phyloP scores from a whole-genome alignment of 2,329 filamentous ascomycete species.

The Zymoseptoria crescenta region DNA sequence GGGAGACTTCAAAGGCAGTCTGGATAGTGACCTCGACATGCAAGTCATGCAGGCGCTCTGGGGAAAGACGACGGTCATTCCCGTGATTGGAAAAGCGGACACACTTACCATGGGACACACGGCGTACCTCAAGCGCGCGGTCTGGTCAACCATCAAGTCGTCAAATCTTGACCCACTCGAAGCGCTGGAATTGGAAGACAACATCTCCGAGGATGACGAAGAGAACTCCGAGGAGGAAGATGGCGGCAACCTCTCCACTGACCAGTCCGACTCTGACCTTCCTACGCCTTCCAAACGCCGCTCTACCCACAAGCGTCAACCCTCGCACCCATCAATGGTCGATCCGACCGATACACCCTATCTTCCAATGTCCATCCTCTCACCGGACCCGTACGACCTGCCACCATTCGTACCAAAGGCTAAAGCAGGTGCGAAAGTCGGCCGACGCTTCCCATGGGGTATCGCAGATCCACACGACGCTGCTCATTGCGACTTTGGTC shows the following conservation, averaged over 20 bases:
- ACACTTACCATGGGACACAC: slow-evolving; percentile 95
- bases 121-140: slow-evolving; percentile 79
- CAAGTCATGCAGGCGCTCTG: slow-evolving; percentile 82
- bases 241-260: slow-evolving; percentile 24
- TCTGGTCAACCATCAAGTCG: slow-evolving; percentile 80
- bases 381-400: slow-evolving; percentile 77
- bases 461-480: slow-evolving; percentile 89
- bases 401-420: slow-evolving; percentile 45
- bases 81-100: slow-evolving; percentile 92
- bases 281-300: slow-evolving; percentile 4
- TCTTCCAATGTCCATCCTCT: slow-evolving; percentile 86
- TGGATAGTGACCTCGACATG: slow-evolving; percentile 84
- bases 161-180: slow-evolving; percentile 83
- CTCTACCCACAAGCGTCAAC: slow-evolving; percentile 31
- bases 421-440: slow-evolving; percentile 50
- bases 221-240: slow-evolving; percentile 42
- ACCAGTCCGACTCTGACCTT: slow-evolving; percentile 34
- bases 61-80: slow-evolving; percentile 90
- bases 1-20: slow-evolving; percentile 18
- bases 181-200: slow-evolving; percentile 72
- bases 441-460: slow-evolving; percentile 91
- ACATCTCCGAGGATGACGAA: slow-evolving; percentile 46
- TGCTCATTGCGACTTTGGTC: slow-evolving; percentile 87
- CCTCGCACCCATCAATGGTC: slow-evolving; percentile 33
- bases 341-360: slow-evolving; percentile 48